A percentile compares a stretch with the other conserved stretches of the same genome.
Evolutionary conservation across 495 filamentous ascomycete species (phyloP).

Genomic region (Penicillium bovifimosum): DNA sequence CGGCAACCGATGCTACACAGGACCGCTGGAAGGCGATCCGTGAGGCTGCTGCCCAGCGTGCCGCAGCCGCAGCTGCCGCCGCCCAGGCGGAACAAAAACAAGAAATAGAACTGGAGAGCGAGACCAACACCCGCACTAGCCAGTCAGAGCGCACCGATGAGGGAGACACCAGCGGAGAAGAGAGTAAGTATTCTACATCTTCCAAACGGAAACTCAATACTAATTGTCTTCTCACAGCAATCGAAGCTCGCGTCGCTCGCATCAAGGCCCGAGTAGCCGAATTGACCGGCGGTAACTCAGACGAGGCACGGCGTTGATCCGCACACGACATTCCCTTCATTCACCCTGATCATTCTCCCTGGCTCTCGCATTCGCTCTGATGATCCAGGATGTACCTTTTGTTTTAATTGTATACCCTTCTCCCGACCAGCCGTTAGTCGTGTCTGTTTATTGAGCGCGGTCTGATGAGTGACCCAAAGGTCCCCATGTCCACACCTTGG

Average conservation of each 20-base stretch:
- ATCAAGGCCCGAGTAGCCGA: constrained; percentile 97
- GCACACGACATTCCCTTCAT: not conserved
- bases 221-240: constrained; percentile 55
- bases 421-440: constrained; percentile 11
- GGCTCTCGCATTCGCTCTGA: not conserved
- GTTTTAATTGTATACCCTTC: constrained; percentile 11
- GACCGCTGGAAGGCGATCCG: constrained; percentile 94
- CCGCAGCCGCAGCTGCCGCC: constrained; percentile 54
- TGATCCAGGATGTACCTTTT: constrained; percentile 6
- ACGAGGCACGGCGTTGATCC: constrained; percentile 29
- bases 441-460: constrained; percentile 14
- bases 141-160: constrained; percentile 60
- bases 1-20: constrained; percentile 31
- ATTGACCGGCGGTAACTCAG: constrained; percentile 73
- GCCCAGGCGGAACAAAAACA: constrained; percentile 46
- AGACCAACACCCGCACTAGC: constrained; percentile 26
- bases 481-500: not conserved
- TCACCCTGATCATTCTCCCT: constrained; percentile 2
- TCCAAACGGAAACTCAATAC: not conserved
- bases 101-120: constrained; percentile 57
- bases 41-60: constrained; percentile 84
- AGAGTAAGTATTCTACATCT: constrained; percentile 61
- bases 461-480: constrained; percentile 4
- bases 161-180: constrained; percentile 87
- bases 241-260: constrained; percentile 91